phyloP scores from a whole-genome alignment of 1,284 basidiomycete genomes.

The Tremellales sp. region DNA sequence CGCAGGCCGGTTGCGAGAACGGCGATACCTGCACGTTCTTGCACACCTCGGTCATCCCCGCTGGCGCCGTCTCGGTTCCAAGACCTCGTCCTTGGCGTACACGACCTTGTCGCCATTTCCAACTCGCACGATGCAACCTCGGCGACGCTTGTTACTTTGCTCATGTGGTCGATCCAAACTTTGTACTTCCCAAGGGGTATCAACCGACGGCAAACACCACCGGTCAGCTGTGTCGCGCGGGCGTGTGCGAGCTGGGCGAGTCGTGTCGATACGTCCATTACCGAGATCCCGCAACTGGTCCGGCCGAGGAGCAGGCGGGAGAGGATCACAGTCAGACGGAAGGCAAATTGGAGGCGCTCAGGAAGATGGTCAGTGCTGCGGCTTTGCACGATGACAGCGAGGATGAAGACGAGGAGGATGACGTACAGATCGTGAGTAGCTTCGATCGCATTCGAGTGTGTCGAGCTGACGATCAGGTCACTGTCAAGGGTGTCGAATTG shows the following conservation, averaged over 20 bases:
- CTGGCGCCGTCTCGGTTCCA: conserved; percentile 22
- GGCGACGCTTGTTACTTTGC: conserved; percentile 47
- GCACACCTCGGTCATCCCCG: conserved; percentile 39
- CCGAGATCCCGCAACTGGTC: conserved; percentile 9
- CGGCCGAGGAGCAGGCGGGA: conserved; percentile 5
- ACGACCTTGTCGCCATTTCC: conserved; percentile 42
- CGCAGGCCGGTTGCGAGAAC: conserved; percentile 34
- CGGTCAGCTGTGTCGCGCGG: conserved; percentile 2
- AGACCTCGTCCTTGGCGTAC: conserved; percentile 42
- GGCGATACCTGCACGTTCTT: conserved; percentile 38
- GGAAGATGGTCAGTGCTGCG: conserved; percentile 6
- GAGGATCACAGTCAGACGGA: background rate
- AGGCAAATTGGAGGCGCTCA: conserved; percentile 1
- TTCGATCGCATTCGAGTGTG: background rate
- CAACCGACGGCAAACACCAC: background rate
- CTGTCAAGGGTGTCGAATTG: no score
- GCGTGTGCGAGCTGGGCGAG: conserved; percentile 9
- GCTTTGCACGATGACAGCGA: conserved; percentile 4
- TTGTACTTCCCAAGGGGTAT: conserved; percentile 4
- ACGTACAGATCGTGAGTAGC: conserved; percentile 31
- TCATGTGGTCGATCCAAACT: conserved; percentile 32
- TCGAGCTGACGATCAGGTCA: background rate
- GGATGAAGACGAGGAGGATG: conserved; percentile 24
- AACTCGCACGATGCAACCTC: conserved; percentile 34
- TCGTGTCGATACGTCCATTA: conserved; percentile 10